Percentiles rank a stretch among this genome's conserved stretches.
Conservation (phyloP, 23 red algal species). For the Chondrus crispus region DNA sequence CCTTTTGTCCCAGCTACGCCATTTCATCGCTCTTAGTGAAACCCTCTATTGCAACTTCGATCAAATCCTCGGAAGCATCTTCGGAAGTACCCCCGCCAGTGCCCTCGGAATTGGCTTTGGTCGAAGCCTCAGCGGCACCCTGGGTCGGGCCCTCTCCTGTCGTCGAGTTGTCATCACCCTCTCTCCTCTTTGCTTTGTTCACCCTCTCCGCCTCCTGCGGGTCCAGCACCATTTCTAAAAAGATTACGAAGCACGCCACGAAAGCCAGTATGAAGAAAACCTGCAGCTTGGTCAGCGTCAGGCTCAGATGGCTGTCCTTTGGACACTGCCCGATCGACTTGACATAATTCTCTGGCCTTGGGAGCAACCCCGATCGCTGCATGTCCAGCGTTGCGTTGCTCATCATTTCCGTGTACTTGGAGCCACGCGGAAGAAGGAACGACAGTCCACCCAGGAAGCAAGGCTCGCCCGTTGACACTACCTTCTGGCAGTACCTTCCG, state of each 20-base stretch:
- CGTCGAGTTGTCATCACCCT: too few relatives aligned
- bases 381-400: background rate
- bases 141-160: too few relatives aligned
- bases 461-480: background rate
- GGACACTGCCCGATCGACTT: background rate
- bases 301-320: background rate
- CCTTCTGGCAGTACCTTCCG: background rate
- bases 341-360: background rate
- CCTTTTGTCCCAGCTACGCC: too few relatives aligned
- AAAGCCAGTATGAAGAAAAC: conserved; percentile 21
- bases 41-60: too few relatives aligned
- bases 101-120: too few relatives aligned
- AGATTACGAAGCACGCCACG: background rate
- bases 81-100: too few relatives aligned
- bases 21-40: too few relatives aligned
- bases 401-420: background rate
- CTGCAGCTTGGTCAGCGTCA: background rate
- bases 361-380: background rate
- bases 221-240: background rate
- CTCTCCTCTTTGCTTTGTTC: too few relatives aligned
- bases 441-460: background rate
- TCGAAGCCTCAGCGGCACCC: too few relatives aligned
- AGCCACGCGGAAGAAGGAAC: background rate
- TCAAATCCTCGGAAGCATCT: too few relatives aligned
- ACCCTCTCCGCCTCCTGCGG: background rate